Evolutionary conservation across 345 rosid genomes (phyloP), one percentile per base, ranked within the genome.

Genomic region (Laguncularia racemosa): DNA sequence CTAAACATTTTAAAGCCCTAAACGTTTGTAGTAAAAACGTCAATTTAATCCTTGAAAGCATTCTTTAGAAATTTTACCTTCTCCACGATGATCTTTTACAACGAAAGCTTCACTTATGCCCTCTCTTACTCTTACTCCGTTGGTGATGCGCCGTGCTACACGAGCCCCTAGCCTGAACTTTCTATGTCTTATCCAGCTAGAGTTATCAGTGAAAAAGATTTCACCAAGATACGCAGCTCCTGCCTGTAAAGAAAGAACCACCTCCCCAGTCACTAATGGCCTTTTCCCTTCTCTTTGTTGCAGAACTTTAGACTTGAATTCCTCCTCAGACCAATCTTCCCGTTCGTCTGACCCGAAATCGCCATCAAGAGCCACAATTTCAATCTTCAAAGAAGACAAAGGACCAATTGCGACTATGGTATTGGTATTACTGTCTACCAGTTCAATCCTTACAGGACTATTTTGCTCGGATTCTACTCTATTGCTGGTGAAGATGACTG

Each of bases 1-100:
- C 28, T 26, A 26, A 26, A 26, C 28, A 26, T n/a, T n/a, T n/a
- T n/a, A n/a, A n/a, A n/a, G n/a, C n/a, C n/a, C n/a, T n/a, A n/a
- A n/a, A n/a, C n/a, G n/a, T n/a, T n/a, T n/a, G n/a, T n/a, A 23
- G 5, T 23, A 23, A 23, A 23, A 33, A 33, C 1, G 7, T 4
- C 9, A 33, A 33, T 33, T 33, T 4, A 6, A 33, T 33, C 40
- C 5, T 6, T 9, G 11, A 33, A 33, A 33, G 40, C 40, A 33
- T 4, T 5, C 40, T 33, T 21, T 16, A 26, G 20, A 19, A 50
- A 12, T 53, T 76, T 59, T 65, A 78, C 82, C 6, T 55, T 69
- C 79, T 48, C 77, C 77, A 0, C 82, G 74, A 19, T 63, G 77
- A 23, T 78, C 82, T 65, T 74, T 78, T 12, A 78, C 82, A 4